Evolutionary conservation across 2,329 filamentous ascomycete genomes (phyloP), one percentile per base, ranked within the genome.

Genomic region (Trichophyton rubrum): DNA sequence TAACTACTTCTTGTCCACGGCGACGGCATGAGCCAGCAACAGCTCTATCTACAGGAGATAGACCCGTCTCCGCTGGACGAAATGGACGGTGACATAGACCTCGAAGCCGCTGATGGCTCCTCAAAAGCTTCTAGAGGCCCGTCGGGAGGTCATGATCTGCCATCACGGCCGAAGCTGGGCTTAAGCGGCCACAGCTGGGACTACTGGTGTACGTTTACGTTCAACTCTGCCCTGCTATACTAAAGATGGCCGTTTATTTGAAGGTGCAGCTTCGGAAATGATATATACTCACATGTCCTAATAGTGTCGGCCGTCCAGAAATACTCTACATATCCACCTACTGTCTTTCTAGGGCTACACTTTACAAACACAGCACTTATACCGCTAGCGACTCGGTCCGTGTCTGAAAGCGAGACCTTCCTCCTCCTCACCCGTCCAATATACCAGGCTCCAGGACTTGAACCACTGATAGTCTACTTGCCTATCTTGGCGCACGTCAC

Each of bases 351-450:
- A 38, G 79, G 83, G 33, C 79, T 93, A 61, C 90, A 95, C 75
- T 78, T 93, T 64, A 80, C 85, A 68, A 95, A 91, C 67, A 92
- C 89, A 38, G 89, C 89, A 6, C 72, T 95, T 49, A 86, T 95
- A 65, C 90, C 90, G 0, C 82, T 93, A 41, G 67, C 85, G 57
- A 89, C 88, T 45, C 82, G 80, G 61, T 89, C 87, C 53, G 82
- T 93, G 5, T 77, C 86, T 7, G 82, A 84, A 59, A 88, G 88
- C 62, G 91, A 96, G 71, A 85, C 85, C 57, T 95, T 90, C 73
- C 85, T 97, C 56, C 86, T 97, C 65, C 88, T 96, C 72, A 91
- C 90, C 30, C 85, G 92, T 63, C 91, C 95, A 56, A 85, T 93
- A 72, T 97, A 97, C 77, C 92, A 96, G 73, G 91, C 89, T 0